Percentiles rank a stretch among this genome's conserved stretches.
phyloP scores from a whole-genome alignment of 2,329 filamentous ascomycete species.

The Aspergillus costaricaensis region DNA sequence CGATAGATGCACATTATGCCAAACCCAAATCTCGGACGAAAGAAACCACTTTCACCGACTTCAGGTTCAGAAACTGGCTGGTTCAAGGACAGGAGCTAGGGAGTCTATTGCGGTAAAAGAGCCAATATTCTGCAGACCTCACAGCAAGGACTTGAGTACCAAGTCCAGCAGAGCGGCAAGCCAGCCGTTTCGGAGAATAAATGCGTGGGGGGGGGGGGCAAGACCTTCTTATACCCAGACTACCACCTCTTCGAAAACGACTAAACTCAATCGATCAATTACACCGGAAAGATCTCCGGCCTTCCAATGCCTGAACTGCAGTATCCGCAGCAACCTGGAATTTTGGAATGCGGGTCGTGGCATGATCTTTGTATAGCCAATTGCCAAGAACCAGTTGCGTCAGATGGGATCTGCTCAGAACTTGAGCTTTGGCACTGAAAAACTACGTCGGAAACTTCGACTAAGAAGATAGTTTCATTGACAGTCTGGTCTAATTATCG shows the following conservation, averaged over 20 bases:
- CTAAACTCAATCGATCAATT: background rate
- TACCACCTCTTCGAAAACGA: background rate
- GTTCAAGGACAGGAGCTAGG: too few species aligned
- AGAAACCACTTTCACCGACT: background rate
- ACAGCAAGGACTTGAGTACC: constrained; percentile 6
- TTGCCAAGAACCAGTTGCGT: background rate
- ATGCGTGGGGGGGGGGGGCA: background rate
- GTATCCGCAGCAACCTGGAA: constrained; percentile 23
- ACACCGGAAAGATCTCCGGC: background rate
- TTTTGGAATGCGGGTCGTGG: constrained; percentile 23
- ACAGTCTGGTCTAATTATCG: too few species aligned
- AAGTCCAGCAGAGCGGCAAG: background rate
- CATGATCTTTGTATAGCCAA: constrained; percentile 2
- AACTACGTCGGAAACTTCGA: too few species aligned
- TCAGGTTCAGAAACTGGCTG: background rate
- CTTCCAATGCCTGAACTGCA: background rate
- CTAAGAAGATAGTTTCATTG: too few species aligned
- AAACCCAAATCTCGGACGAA: too few species aligned
- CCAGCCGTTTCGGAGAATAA: constrained; percentile 12
- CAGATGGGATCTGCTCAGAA: background rate
- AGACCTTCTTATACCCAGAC: background rate
- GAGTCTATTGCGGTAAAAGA: too few species aligned
- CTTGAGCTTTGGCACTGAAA: too few species aligned
- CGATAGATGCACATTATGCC: too few species aligned
- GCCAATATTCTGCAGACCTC: background rate